These are phyloP conservation scores for Sanghuangporus weigelae DNA, from an alignment of 1,284 basidiomycete genomes.

Conservation along the genomic window DNA sequence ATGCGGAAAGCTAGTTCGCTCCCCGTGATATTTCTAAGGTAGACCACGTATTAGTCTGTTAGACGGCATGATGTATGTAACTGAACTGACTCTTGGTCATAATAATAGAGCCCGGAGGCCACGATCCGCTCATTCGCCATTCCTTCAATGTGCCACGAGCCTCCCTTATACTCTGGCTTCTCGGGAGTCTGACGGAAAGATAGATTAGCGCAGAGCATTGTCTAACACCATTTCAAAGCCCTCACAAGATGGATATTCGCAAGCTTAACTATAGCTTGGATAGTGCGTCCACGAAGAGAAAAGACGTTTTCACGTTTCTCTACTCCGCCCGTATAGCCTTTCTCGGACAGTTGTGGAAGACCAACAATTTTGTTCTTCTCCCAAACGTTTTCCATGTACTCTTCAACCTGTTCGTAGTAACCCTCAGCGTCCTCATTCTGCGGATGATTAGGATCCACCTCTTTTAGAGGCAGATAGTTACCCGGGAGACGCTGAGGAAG, in stretches of 20 bases:
- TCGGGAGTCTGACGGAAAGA: slow-evolving; percentile 32
- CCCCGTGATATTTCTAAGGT: slow-evolving; percentile 17
- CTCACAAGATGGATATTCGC: slow-evolving; percentile 40
- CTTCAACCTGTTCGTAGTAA: slow-evolving; percentile 32
- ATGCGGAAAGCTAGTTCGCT: slow-evolving; percentile 44
- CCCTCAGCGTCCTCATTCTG: slow-evolving; percentile 32
- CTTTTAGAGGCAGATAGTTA: slow-evolving; percentile 35
- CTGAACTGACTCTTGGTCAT: slow-evolving; percentile 30
- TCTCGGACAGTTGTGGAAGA: slow-evolving; percentile 38
- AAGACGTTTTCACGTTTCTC: slow-evolving; percentile 34
- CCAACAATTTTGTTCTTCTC: slow-evolving; percentile 32
- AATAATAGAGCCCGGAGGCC: slow-evolving; percentile 41
- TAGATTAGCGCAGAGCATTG: background rate
- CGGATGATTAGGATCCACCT: slow-evolving; percentile 44
- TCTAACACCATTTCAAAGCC: background rate
- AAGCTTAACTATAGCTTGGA: slow-evolving; percentile 44
- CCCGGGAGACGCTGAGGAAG: slow-evolving; percentile 37
- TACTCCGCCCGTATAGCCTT: slow-evolving; percentile 38
- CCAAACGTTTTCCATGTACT: slow-evolving; percentile 31
- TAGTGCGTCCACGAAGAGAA: slow-evolving; percentile 30
- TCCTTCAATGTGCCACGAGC: slow-evolving; percentile 51
- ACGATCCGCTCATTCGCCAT: slow-evolving; percentile 52
- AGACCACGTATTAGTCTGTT: background rate
- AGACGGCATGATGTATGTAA: slow-evolving; percentile 9
- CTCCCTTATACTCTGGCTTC: slow-evolving; percentile 33